Base-by-base conservation (phyloP, 164 flowering plant species). In the Berberis thunbergii region DNA sequence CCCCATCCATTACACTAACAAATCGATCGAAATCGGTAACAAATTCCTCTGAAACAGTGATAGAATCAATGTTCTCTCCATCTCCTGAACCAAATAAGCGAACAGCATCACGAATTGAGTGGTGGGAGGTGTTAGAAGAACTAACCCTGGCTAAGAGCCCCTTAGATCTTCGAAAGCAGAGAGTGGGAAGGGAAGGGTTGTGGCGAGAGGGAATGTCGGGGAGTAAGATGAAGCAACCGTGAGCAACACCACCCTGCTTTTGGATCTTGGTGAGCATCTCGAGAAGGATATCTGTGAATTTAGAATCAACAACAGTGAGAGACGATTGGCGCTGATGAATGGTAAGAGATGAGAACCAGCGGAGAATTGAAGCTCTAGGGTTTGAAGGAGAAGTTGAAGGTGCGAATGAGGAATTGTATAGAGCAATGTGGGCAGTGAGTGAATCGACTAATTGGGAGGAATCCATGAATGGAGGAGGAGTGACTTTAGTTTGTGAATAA, bases 291-390 rank as follows among this genome's bases (percentile, higher is more conserved):
- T 26, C 26, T 26, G 26, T 26, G 86, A 88, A 89, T 2, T 64
- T 64, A n/a, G 60, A 48, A 63, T 86, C 88, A 49, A 85, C 78
- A 68, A 64, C 44, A 12, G 98, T 86, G 67, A 93, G 84, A 41
- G 81, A 69, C 8, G 96, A 70, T 44, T 72, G 90, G 49, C 96
- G 93, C 43, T 85, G 95, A 55, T 83, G 85, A 49, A 79, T 62
- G 5, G 83, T 56, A 68, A 92, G 91, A 11, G 96, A 81, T 40
- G 85, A 69, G 76, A 89, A 88, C 98, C 98, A 92, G 67, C 81
- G 83, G 75, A 92, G 83, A 45, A 92, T 79, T 3, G 85, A 69
- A 46, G 84, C 67, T 65, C 96, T 72, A 42, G 86, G 84, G 73
- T 71, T 73, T 44, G 69, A 49, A 11, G 82, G 67, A 56, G 63